Conservation (phyloP, 257 asterid genomes). For the Solanum clarkiae region DNA sequence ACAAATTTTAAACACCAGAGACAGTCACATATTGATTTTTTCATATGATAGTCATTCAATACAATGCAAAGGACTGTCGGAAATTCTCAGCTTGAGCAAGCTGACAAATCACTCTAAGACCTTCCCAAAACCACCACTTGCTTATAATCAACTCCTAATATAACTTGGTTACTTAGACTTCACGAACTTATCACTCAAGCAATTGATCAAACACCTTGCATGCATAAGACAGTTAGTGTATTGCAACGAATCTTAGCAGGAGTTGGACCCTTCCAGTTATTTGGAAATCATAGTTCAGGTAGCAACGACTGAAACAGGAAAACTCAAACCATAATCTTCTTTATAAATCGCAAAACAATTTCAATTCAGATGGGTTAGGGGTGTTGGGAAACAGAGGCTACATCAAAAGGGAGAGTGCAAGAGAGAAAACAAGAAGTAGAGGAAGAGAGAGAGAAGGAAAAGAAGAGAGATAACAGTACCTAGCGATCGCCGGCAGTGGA, state of each 20-base stretch:
- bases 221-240: not conserved
- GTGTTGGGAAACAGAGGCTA: not conserved
- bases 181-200: not conserved
- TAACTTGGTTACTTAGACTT: not conserved
- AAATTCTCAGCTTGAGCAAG: not conserved
- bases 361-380: not conserved
- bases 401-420: not conserved
- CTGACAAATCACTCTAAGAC: not conserved
- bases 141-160: not conserved
- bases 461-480: not conserved
- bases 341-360: not conserved
- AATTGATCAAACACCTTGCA: not conserved
- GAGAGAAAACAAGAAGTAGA: not conserved
- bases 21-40: not conserved
- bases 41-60: not conserved
- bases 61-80: not conserved
- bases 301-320: not conserved
- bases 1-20: not conserved
- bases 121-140: not conserved
- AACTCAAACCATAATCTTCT: not conserved
- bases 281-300: not conserved
- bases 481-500: not conserved
- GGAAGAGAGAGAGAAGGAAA: not conserved
- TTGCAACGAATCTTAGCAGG: not conserved
- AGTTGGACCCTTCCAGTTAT: not conserved